These are phyloP conservation scores for Rhizoclosmatium sp. DNA, from an alignment of 192 early-diverging fungal species.

Conservation along the genomic window DNA sequence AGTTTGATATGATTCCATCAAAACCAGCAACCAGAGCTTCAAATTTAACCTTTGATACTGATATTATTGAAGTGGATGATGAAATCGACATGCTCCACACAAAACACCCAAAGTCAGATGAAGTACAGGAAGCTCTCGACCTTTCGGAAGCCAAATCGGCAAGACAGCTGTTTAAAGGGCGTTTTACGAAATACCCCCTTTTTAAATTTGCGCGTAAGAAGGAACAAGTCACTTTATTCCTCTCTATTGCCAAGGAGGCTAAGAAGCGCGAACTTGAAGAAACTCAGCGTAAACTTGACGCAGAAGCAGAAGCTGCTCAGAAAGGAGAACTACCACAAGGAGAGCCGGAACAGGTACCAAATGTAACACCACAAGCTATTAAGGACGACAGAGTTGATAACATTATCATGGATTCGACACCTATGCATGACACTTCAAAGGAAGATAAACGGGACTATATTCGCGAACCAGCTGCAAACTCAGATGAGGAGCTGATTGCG, in stretches of 20 bases:
- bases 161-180: neutral
- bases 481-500: neutral
- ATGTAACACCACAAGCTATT: neutral
- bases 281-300: neutral
- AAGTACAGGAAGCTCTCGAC: neutral
- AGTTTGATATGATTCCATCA: neutral
- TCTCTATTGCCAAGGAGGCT: neutral
- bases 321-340: neutral
- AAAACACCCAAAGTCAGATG: no score
- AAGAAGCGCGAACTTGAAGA: neutral
- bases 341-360: neutral
- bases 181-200: neutral
- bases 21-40: neutral
- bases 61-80: neutral
- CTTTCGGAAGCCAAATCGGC: neutral
- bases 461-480: neutral
- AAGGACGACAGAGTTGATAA: neutral
- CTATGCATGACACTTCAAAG: neutral
- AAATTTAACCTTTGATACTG: neutral
- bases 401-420: neutral
- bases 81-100: neutral
- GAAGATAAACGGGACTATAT: slow-evolving; percentile 4
- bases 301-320: neutral
- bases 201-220: neutral
- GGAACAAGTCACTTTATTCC: neutral